Evolutionary conservation across 306 rosid species (phyloP).

Genomic region (Vigna trinervia): DNA sequence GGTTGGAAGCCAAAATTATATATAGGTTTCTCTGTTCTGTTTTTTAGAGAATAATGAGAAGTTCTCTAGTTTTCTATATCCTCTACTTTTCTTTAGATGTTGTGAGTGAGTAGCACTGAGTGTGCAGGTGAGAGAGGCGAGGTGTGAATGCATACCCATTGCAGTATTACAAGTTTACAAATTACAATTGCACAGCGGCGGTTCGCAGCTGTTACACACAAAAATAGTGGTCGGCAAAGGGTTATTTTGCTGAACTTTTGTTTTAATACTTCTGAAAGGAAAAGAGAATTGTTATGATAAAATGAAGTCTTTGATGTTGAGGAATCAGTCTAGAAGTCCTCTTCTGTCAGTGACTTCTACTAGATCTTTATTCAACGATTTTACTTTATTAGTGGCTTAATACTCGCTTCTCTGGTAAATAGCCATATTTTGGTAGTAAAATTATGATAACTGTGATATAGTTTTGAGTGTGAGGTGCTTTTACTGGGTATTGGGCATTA

Average conservation of each 20-base stretch:
- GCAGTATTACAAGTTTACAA: not conserved
- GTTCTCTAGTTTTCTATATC: too few species aligned
- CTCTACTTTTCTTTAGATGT: too few species aligned
- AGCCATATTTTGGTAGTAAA: not conserved
- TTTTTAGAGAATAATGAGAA: too few species aligned
- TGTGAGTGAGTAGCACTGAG: too few species aligned
- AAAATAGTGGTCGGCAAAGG: not conserved
- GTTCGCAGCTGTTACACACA: not conserved
- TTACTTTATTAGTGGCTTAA: not conserved
- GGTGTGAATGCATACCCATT: too few species aligned
- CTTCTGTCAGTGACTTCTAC: not conserved
- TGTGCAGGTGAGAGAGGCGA: too few species aligned
- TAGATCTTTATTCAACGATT: not conserved
- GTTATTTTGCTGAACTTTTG: not conserved
- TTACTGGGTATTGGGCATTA: slow-evolving; percentile 3
- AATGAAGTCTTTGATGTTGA: slow-evolving; percentile 1
- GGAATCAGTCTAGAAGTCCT: slow-evolving; percentile 11
- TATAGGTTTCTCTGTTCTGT: too few species aligned
- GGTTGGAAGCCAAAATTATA: too few species aligned
- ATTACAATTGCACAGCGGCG: not conserved
- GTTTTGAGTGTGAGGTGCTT: slow-evolving; percentile 12
- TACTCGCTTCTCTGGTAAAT: not conserved
- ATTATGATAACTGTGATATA: slow-evolving; percentile 5
- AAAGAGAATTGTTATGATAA: not conserved
- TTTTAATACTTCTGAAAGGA: not conserved